Conservation (phyloP, 2,329 filamentous ascomycete species). For the Aureobasidium sp. region DNA sequence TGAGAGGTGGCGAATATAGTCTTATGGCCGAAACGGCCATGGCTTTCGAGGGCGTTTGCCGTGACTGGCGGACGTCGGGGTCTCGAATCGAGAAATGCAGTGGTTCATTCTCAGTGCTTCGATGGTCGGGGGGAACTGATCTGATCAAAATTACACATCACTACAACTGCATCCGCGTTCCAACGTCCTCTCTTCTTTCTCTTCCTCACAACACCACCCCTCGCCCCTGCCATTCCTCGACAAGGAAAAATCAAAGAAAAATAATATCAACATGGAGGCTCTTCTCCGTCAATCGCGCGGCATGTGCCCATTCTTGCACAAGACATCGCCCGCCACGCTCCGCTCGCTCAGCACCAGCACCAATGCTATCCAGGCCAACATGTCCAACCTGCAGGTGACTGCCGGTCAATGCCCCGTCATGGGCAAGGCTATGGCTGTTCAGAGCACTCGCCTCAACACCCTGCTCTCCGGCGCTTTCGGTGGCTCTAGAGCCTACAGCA, state of each 20-base stretch:
- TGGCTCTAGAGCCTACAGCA: conserved; percentile 43
- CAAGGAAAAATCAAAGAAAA: not conserved
- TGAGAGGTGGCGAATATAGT: conserved; percentile 3
- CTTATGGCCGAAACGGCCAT: not conserved
- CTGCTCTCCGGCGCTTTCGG: conserved; percentile 44
- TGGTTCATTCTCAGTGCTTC: not conserved
- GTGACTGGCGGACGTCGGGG: not conserved
- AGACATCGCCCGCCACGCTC: conserved; percentile 84
- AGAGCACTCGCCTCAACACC: conserved; percentile 49
- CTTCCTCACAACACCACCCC: not conserved
- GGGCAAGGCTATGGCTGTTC: conserved; percentile 92
- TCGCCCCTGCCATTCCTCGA: not conserved
- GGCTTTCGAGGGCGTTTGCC: not conserved
- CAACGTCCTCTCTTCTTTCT: not conserved
- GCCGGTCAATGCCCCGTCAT: conserved; percentile 96
- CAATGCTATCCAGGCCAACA: conserved; percentile 62
- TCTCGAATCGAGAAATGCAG: not conserved
- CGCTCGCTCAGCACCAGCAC: conserved; percentile 76
- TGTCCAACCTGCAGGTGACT: conserved; percentile 93
- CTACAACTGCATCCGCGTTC: not conserved
- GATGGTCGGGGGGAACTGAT: not conserved
- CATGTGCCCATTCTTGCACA: conserved; percentile 96
- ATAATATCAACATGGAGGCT: conserved; percentile 66
- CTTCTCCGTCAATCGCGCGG: conserved; percentile 91
- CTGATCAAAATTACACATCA: conserved; percentile 10